phyloP scores from a whole-genome alignment of 768 basidiomycete species.

The Boletus edulis region DNA sequence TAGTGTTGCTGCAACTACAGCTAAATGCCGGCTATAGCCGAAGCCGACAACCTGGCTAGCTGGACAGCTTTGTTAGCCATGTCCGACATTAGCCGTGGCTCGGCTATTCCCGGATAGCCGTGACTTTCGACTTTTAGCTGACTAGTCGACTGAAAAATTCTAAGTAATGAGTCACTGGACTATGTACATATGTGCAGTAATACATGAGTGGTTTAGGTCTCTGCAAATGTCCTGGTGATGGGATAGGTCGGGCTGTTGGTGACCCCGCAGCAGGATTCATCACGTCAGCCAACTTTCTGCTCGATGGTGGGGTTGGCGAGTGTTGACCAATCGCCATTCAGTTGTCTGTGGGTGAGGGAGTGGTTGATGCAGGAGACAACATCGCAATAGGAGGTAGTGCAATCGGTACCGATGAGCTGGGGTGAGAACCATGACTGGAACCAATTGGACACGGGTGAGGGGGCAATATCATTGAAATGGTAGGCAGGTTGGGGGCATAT shows the following conservation, averaged over 20 bases:
- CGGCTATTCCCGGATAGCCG: too few species aligned
- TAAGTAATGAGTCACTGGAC: too few species aligned
- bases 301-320: slow-evolving; percentile 49
- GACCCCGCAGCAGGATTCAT: slow-evolving; percentile 49
- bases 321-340: slow-evolving; percentile 37
- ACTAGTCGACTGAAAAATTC: too few species aligned
- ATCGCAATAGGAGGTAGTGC: slow-evolving; percentile 71
- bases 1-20: too few species aligned
- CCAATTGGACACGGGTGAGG: slow-evolving; percentile 76
- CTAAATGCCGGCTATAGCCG: too few species aligned
- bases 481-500: slow-evolving; percentile 49
- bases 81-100: too few species aligned
- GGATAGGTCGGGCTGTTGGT: slow-evolving; percentile 48
- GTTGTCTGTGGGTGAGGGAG: slow-evolving; percentile 49
- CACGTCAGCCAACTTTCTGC: slow-evolving; percentile 52
- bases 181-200: too few species aligned
- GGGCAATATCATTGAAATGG: slow-evolving; percentile 60
- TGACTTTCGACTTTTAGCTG: too few species aligned
- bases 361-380: slow-evolving; percentile 58
- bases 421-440: slow-evolving; percentile 42
- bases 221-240: slow-evolving; percentile 47
- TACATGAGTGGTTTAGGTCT: too few species aligned
- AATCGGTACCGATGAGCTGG: slow-evolving; percentile 39
- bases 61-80: too few species aligned
- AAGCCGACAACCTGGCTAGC: too few species aligned